phyloP scores from a whole-genome alignment of 345 rosid species.

The Boechera retrofracta region DNA sequence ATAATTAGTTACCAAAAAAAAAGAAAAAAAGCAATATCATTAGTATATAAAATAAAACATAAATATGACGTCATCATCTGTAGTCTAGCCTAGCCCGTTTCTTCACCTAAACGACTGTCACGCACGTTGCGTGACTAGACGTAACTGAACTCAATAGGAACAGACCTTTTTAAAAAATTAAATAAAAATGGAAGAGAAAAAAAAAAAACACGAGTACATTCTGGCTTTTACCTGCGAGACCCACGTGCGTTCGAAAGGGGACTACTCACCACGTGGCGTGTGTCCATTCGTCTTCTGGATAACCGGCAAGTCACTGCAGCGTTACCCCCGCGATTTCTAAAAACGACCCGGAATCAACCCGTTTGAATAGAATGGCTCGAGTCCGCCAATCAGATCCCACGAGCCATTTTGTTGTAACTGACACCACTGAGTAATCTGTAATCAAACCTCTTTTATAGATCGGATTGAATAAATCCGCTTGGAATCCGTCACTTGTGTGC shows the following conservation, averaged over 20 bases:
- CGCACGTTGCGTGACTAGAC: slow-evolving; percentile 47
- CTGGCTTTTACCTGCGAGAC: slow-evolving; percentile 42
- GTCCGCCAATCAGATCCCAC: slow-evolving; percentile 44
- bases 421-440: slow-evolving; percentile 1
- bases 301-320: slow-evolving; percentile 34
- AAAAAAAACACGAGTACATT: slow-evolving; percentile 3
- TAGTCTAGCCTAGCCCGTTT: slow-evolving; percentile 40
- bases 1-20: background rate
- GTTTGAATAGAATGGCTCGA: slow-evolving; percentile 33
- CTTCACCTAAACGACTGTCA: slow-evolving; percentile 42
- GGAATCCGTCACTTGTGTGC: slow-evolving; percentile 26
- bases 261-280: slow-evolving; percentile 38
- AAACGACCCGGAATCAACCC: slow-evolving; percentile 16
- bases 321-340: background rate
- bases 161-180: background rate
- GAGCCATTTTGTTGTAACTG: slow-evolving; percentile 25
- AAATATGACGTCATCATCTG: slow-evolving; percentile 27
- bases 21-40: background rate
- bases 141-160: slow-evolving; percentile 39
- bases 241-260: slow-evolving; percentile 46
- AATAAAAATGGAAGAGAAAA: too few species aligned
- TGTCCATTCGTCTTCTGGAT: slow-evolving; percentile 18
- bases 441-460: slow-evolving; percentile 1
- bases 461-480: slow-evolving; percentile 18
- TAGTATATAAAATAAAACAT: background rate